Conservation (phyloP, 345 rosid genomes). For the Triadica sebifera region DNA sequence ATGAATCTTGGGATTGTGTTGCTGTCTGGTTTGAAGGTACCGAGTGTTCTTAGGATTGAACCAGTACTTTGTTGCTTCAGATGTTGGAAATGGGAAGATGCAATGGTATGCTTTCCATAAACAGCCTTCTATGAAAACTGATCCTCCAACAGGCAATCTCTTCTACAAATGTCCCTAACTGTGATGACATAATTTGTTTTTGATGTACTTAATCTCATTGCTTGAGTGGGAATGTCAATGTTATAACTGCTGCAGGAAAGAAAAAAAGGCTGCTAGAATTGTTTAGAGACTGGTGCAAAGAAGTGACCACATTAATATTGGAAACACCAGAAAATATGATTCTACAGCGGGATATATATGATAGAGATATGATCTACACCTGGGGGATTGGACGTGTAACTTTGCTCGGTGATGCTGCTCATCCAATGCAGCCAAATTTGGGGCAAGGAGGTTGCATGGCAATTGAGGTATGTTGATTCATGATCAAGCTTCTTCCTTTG, state of each 20-base stretch:
- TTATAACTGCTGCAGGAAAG: slow-evolving; percentile 7
- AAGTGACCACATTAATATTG: slow-evolving; percentile 20
- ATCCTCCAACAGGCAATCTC: slow-evolving; percentile 22
- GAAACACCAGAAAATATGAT: slow-evolving; percentile 25
- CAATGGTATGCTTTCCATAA: slow-evolving; percentile 34
- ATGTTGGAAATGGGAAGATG: slow-evolving; percentile 29
- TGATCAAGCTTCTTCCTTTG: background rate
- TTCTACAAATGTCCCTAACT: background rate
- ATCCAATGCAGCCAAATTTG: slow-evolving; percentile 31
- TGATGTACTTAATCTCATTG: background rate
- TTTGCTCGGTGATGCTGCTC: slow-evolving; percentile 33
- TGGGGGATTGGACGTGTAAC: slow-evolving; percentile 29
- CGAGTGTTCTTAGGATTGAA: slow-evolving; percentile 32
- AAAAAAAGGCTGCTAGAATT: slow-evolving; percentile 16
- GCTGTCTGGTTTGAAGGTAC: slow-evolving; percentile 22
- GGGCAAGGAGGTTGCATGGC: slow-evolving; percentile 34
- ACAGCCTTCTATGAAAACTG: slow-evolving; percentile 12
- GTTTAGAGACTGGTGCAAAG: slow-evolving; percentile 22
- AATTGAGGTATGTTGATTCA: slow-evolving; percentile 23
- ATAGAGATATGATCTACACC: slow-evolving; percentile 23
- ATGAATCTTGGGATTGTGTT: slow-evolving; percentile 8
- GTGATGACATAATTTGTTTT: background rate
- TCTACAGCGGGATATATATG: slow-evolving; percentile 19
- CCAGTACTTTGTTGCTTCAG: slow-evolving; percentile 33
- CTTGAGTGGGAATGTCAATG: background rate